Conservation (phyloP, 2,329 filamentous ascomycete genomes). For the Alternaria hordeiaustralica region DNA sequence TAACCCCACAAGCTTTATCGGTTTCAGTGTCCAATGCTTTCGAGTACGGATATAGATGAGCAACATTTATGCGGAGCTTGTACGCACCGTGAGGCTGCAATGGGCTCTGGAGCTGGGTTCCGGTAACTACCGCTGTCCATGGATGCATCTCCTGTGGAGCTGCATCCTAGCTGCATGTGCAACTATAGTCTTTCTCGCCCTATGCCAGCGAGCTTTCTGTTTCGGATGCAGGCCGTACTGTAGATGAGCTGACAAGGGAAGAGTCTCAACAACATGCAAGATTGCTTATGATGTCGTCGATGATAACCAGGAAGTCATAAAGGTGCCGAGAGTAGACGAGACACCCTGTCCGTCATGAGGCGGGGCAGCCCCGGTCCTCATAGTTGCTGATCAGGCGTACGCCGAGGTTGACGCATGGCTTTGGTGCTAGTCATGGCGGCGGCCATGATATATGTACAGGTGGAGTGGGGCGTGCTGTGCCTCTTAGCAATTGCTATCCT, state of each 20-base stretch:
- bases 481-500: neutral
- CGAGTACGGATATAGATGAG: neutral
- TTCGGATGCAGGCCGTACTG: constrained; percentile 11
- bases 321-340: constrained; percentile 1
- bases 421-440: neutral
- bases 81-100: neutral
- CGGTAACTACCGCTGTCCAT: constrained; percentile 9
- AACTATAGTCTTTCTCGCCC: constrained; percentile 8
- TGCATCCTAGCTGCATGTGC: constrained; percentile 2
- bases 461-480: constrained; percentile 1
- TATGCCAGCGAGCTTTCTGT: constrained; percentile 8
- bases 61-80: neutral
- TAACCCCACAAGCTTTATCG: neutral
- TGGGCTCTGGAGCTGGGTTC: neutral
- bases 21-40: neutral
- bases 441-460: neutral
- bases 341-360: neutral
- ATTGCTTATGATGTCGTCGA: neutral
- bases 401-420: neutral
- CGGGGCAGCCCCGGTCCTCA: constrained; percentile 5
- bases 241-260: constrained; percentile 6
- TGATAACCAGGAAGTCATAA: neutral
- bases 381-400: neutral
- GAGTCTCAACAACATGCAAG: constrained; percentile 11
- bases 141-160: constrained; percentile 1